Base-by-base conservation (phyloP, 352 stramenopile genomes). In the Phytophthora fragariaefolia region DNA sequence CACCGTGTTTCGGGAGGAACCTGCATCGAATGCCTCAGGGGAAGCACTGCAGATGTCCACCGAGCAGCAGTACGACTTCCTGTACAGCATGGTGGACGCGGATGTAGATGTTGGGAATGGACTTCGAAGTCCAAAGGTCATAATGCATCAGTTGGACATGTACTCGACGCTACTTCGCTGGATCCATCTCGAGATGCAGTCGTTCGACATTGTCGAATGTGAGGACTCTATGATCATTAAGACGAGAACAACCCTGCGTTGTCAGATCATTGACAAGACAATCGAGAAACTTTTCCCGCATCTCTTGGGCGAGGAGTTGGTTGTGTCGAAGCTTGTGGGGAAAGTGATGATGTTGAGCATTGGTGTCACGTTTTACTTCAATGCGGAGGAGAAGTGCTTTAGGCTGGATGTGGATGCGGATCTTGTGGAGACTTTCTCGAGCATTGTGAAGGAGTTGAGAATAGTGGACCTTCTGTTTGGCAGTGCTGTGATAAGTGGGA, bases 1-100 rank as follows among this genome's bases (percentile, higher is more conserved):
- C 24, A 49, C 22, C 15, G 48, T 66, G 7, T 59, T 59, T 17
- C 52, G 52, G 6, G 28, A 13, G 26, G 49, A 28, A 12, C 15
- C n/a, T 12, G 49, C 27, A 18, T 6, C 30, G 4, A 23, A 27
- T 9, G 15, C 18, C 6, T 28, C 49, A 20, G 27, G n/a, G 8
- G 20, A 10, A 17, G 28, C 42, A 28, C 5, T 12, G 43, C 28
- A n/a, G 7, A 43, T 56, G 9, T 20, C 26, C 24, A 40, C 12
- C n/a, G 26, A 38, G 18, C 20, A 63, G 2, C 61, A 63, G 32
- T 18, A 17, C 5, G 43, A 45, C 6, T 69, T 58, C 13, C 12
- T 69, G 17, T 23, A 40, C 51, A 42, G 27, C 24, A 38, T 46
- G 18, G 43, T 49, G 20, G 43, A 49, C 22, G 20, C 9, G 4